Conservation (phyloP, 495 filamentous ascomycete species). For the Hypoxylon crocopeplum region DNA sequence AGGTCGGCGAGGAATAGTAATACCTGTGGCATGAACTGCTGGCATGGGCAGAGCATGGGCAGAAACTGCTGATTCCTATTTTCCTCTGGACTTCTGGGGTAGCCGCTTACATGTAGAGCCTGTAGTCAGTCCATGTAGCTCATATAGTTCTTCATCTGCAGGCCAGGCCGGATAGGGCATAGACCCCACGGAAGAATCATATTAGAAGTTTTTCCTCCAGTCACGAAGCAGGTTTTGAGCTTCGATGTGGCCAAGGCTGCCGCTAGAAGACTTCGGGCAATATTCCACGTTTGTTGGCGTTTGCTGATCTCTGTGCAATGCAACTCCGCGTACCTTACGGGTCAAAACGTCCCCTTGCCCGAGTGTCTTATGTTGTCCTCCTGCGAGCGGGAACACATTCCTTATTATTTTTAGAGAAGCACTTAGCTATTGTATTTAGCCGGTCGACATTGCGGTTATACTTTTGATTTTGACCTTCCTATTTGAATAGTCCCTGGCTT, state of each 20-base stretch:
- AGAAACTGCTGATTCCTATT: constrained; percentile 26
- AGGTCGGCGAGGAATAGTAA: constrained; percentile 14
- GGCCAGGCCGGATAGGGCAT: constrained; percentile 24
- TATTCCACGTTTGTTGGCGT: constrained; percentile 27
- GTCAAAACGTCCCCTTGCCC: no score
- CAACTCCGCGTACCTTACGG: constrained; percentile 27
- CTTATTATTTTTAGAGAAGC: neutral
- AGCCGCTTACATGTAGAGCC: constrained; percentile 19
- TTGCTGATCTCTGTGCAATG: constrained; percentile 10
- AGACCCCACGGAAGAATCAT: constrained; percentile 27
- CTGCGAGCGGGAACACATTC: neutral
- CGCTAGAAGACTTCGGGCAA: constrained; percentile 16
- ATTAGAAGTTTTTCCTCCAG: constrained; percentile 37
- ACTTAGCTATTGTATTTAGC: constrained; percentile 18
- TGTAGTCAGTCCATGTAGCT: constrained; percentile 9
- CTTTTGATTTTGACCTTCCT: constrained; percentile 20
- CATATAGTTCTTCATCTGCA: constrained; percentile 15
- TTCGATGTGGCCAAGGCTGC: constrained; percentile 19
- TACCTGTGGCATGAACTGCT: constrained; percentile 13
- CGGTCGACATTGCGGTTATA: constrained; percentile 6
- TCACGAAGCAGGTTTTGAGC: constrained; percentile 6
- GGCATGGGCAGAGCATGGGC: no score
- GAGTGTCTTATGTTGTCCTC: neutral
- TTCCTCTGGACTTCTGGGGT: constrained; percentile 12
- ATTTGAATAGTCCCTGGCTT: constrained; percentile 3